phyloP scores from a whole-genome alignment of 1,284 basidiomycete species.

The Tilletia setariae region DNA sequence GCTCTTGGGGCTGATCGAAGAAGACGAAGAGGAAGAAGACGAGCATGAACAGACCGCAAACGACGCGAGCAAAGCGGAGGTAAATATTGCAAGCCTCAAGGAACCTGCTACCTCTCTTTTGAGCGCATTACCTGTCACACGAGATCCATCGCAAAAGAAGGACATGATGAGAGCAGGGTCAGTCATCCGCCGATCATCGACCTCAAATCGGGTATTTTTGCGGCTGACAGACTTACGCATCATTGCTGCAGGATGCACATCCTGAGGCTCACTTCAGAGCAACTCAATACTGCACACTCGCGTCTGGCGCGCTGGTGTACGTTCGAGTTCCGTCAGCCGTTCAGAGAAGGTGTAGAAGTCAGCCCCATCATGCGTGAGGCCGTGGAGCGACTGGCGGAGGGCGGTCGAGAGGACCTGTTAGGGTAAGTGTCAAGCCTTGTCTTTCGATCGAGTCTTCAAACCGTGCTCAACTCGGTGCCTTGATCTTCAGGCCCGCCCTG shows the following conservation, averaged over 20 bases:
- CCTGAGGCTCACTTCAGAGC: conserved; percentile 73
- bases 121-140: background rate
- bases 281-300: conserved; percentile 82
- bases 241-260: conserved; percentile 60
- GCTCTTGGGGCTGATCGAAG: conserved; percentile 74
- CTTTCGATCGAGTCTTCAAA: no score
- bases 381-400: conserved; percentile 67
- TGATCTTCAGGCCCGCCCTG: conserved; percentile 58
- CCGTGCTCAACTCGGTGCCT: background rate
- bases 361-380: conserved; percentile 69
- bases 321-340: conserved; percentile 72
- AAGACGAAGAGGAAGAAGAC: conserved; percentile 67
- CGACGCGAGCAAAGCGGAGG: background rate
- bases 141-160: conserved; percentile 3
- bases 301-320: conserved; percentile 83
- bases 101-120: background rate
- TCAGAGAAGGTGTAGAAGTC: conserved; percentile 66
- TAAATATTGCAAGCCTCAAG: no score
- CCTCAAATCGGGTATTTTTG: no score
- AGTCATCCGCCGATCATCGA: no score
- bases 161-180: conserved; percentile 16
- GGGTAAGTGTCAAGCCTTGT: conserved; percentile 6
- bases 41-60: conserved; percentile 64
- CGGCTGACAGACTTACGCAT: background rate
- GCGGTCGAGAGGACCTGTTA: conserved; percentile 59